Base-by-base conservation (phyloP, 2,329 filamentous ascomycete genomes). In the Colletotrichum salicis region DNA sequence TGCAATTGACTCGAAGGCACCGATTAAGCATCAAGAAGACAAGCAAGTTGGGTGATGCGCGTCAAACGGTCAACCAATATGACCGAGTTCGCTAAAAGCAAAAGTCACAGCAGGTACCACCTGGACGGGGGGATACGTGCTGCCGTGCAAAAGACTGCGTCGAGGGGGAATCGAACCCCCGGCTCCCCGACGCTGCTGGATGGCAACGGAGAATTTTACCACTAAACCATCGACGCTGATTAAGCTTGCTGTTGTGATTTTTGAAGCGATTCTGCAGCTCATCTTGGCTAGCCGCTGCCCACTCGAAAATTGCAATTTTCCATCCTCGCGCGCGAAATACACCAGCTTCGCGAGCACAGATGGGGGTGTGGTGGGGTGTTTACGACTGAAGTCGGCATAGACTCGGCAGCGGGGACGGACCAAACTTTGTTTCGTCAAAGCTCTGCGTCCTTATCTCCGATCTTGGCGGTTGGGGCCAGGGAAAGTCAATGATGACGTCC, bases 151-250 rank as follows among this genome's bases (percentile, higher is more conserved):
- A 48, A 48, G 3, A 10, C 1, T 55, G 52, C 52, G 52, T 29
- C 52, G 27, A 24, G 12, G 22, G 22, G 22, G 22, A 29, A 55
- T 55, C 27, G 52, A 24, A 22, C 52, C 52, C 69, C 59, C 69
- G 64, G 59, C 69, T 71, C 69, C 69, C 69, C 69, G 69, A 71
- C 65, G 64, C 69, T 69, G 64, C 69, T 41, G 1, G 22, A 71
- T 69, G 69, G 69, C 69, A 71, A 71, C 69, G 69, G 69, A 71
- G 69, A 71, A 71, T 71, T 71, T 71, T 71, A 71, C 65, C 65
- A 71, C 69, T 71, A 64, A 71, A 69, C 69, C 69, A 71, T 71
- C 69, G 69, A 55, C 69, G 69, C 69, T 22, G 0, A 0, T 33
- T 4, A 6, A 33, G 65, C 59, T 71, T 54, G n/a, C n/a, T n/a